Base-by-base conservation (phyloP, 768 basidiomycete genomes). In the Pulveroboletus sp. region DNA sequence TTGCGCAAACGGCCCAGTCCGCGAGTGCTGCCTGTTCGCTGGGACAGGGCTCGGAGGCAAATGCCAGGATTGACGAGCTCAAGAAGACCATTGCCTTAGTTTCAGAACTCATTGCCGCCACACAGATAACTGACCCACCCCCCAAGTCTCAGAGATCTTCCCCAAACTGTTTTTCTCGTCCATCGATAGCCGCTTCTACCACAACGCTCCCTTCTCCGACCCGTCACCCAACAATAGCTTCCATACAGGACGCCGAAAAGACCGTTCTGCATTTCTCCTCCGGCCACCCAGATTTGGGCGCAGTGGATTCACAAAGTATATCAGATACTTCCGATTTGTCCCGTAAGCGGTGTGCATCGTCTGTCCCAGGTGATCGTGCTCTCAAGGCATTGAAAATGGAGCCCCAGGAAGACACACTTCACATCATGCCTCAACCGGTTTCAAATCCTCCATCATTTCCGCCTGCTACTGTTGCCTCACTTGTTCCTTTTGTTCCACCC, bases 1-100 rank as follows among this genome's bases (percentile, higher is more conserved):
- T 85, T 56, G 80, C 77, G 37, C 74, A 78, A 47, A 82, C 81
- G 14, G 82, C 82, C 35, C 72, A 76, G 46, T 78, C 79, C 39
- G 82, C 80, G 38, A 78, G 74, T 37, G 72, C 73, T 35, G 76
- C 76, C 31, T 82, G 78, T 54, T 69, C 69, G 27, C 53, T 65
- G 14, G 75, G 67, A n/a, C 75, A 78, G 54, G 73, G 72, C 43
- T 53, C 70, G 8, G 75, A 77, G 57, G 77, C 78, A 6, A 71
- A 72, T 36, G 72, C 63, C 27, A 78, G 76, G 57, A 76, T 83
- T 47, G 78, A 76, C 58, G 74, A 81, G 51, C 73, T 83, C 57
- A 80, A 71, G 60, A 73, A 75, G 60, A 76, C 78, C 32, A 77
- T 83, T 46, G 66, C 70, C 5, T 65, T 77, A 48, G 79, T 81